Conservation (phyloP, 805 yeast species). For the Diddensiella santjacobensis region DNA sequence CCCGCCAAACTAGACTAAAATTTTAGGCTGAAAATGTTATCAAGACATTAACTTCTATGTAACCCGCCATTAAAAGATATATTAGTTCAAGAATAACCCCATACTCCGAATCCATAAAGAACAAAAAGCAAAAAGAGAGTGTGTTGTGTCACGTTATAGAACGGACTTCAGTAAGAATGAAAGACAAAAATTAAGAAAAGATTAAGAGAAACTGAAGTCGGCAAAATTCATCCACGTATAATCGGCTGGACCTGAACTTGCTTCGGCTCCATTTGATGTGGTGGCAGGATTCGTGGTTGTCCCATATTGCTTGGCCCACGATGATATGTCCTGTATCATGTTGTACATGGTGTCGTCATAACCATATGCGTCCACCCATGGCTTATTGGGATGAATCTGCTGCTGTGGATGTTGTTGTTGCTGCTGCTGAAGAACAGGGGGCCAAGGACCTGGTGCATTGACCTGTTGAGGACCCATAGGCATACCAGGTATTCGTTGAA, state of each 20-base stretch:
- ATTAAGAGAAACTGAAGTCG: neutral
- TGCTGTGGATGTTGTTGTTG: constrained; percentile 8
- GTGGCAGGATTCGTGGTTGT: neutral
- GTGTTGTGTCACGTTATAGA: too few species aligned
- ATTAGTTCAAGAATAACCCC: neutral
- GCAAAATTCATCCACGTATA: constrained; percentile 3
- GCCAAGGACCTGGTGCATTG: neutral
- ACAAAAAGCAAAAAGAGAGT: neutral
- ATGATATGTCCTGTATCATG: constrained; percentile 30
- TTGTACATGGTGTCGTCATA: constrained; percentile 28
- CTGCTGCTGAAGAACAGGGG: neutral
- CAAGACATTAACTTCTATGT: too few species aligned
- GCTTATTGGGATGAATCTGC: constrained; percentile 8
- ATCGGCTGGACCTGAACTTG: neutral
- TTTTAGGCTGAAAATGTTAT: neutral
- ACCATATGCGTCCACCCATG: constrained; percentile 22
- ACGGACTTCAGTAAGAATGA: too few species aligned
- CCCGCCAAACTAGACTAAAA: neutral
- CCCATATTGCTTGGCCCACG: constrained; percentile 8
- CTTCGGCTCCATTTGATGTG: neutral
- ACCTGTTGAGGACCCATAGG: neutral
- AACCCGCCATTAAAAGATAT: neutral
- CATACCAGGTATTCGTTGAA: neutral
- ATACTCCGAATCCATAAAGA: neutral
- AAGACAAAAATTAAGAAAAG: too few species aligned